A percentile compares a stretch with the other conserved stretches of the same genome.
These are phyloP conservation scores for Umbilicaria muhlenbergii DNA, from an alignment of 495 filamentous ascomycete genomes.

Conservation along the genomic window DNA sequence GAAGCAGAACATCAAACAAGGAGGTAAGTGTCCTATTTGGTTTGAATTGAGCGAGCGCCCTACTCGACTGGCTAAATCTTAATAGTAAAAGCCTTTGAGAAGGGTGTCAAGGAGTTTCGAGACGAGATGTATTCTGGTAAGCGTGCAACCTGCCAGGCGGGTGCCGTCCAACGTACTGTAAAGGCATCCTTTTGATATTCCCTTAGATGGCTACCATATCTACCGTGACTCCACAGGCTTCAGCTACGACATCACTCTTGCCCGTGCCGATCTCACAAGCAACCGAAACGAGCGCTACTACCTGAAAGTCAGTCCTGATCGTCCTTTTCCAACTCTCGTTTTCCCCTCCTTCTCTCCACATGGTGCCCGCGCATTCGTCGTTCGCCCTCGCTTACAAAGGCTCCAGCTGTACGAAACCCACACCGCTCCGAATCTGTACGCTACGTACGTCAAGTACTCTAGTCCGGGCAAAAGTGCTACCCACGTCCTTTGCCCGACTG, in stretches of 20 bases:
- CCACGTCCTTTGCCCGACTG: slow-evolving; percentile 18
- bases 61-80: not conserved
- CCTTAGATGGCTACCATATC: slow-evolving; percentile 29
- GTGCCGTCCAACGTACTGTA: too few relatives aligned
- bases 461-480: slow-evolving; percentile 12
- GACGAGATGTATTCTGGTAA: slow-evolving; percentile 9
- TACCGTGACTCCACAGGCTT: slow-evolving; percentile 31
- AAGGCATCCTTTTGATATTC: not conserved
- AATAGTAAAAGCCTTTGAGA: slow-evolving; percentile 10
- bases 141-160: not conserved
- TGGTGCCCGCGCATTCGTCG: slow-evolving; percentile 1
- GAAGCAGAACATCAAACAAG: slow-evolving; percentile 14
- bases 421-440: slow-evolving; percentile 29
- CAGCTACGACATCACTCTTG: slow-evolving; percentile 30
- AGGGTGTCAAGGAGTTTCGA: slow-evolving; percentile 8
- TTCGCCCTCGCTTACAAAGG: slow-evolving; percentile 6
- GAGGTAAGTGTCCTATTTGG: slow-evolving; percentile 14
- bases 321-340: not conserved
- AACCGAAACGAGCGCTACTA: slow-evolving; percentile 24
- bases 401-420: slow-evolving; percentile 37
- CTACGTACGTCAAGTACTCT: slow-evolving; percentile 22
- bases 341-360: not conserved
- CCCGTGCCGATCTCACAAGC: slow-evolving; percentile 20
- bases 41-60: not conserved
- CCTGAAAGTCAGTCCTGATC: slow-evolving; percentile 18